Evolutionary conservation across 2,329 filamentous ascomycete species (phyloP).

Genomic region (Boeremia lycopersici): DNA sequence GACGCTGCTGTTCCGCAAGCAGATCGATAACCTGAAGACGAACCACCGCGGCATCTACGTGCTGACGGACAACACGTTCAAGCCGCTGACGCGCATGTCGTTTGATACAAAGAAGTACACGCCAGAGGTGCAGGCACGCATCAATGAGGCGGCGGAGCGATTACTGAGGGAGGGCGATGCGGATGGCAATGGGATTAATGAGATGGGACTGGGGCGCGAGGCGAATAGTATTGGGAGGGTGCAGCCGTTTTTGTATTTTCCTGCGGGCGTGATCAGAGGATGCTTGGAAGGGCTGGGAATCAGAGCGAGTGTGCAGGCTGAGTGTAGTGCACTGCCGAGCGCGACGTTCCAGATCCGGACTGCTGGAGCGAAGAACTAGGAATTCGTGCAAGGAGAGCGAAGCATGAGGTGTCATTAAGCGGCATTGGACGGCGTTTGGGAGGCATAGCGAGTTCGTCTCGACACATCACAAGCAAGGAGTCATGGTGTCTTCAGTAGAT

Average conservation of each 20-base stretch:
- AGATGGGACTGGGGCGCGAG: conserved; percentile 57
- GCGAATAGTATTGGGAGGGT: conserved; percentile 39
- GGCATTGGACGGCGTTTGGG: conserved; percentile 41
- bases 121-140: conserved; percentile 29
- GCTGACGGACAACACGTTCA: conserved; percentile 89
- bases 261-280: conserved; percentile 88
- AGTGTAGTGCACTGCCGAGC: conserved; percentile 82
- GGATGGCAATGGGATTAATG: conserved; percentile 11
- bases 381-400: conserved; percentile 19
- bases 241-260: conserved; percentile 83
- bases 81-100: conserved; percentile 87
- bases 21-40: conserved; percentile 98
- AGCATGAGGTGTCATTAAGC: conserved; percentile 20
- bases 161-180: conserved; percentile 39
- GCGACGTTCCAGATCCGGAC: conserved; percentile 98
- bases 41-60: conserved; percentile 98
- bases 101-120: conserved; percentile 61
- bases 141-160: conserved; percentile 16
- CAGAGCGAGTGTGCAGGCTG: conserved; percentile 87
- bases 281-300: conserved; percentile 93
- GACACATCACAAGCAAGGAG: background rate
- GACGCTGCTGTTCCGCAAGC: conserved; percentile 92
- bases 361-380: conserved; percentile 67
- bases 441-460: background rate
- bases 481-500: conserved; percentile 13